Evolutionary conservation across 345 rosid species (phyloP).

Genomic region (Eucalyptus marginata): DNA sequence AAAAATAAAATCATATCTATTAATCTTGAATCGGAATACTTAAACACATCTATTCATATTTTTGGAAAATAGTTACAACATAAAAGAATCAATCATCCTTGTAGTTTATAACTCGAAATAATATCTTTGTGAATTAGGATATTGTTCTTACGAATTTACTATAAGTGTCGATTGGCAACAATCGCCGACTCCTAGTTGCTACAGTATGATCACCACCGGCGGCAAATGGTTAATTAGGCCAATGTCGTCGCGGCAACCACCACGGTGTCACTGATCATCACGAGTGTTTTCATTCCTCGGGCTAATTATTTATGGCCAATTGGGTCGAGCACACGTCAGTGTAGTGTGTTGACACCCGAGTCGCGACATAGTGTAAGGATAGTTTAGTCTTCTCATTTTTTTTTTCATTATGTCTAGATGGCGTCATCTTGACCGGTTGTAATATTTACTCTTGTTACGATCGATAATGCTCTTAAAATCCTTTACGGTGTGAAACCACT

Average conservation of each 20-base stretch:
- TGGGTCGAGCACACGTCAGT: not conserved
- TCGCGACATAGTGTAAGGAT: not conserved
- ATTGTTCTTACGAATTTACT: not conserved
- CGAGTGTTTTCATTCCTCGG: not conserved
- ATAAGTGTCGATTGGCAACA: not conserved
- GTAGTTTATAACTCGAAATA: not conserved
- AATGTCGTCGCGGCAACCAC: not conserved
- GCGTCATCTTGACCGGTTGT: not conserved
- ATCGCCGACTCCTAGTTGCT: not conserved
- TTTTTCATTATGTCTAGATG: not conserved
- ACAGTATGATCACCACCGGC: not conserved
- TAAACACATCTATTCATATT: not conserved
- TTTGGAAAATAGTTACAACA: not conserved
- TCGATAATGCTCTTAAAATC: not conserved
- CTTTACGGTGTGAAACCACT: not conserved
- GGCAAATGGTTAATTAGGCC: not conserved
- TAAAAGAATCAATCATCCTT: not conserved
- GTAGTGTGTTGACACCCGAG: not conserved
- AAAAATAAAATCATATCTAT: not conserved
- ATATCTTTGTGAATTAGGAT: not conserved
- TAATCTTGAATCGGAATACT: not conserved
- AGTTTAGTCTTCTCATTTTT: not conserved
- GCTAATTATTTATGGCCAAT: not conserved
- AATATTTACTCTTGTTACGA: not conserved
- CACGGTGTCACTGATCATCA: fast-evolving